These are phyloP conservation scores for Phytopythium vexans DNA, from an alignment of 352 stramenopile genomes.

Conservation along the genomic window DNA sequence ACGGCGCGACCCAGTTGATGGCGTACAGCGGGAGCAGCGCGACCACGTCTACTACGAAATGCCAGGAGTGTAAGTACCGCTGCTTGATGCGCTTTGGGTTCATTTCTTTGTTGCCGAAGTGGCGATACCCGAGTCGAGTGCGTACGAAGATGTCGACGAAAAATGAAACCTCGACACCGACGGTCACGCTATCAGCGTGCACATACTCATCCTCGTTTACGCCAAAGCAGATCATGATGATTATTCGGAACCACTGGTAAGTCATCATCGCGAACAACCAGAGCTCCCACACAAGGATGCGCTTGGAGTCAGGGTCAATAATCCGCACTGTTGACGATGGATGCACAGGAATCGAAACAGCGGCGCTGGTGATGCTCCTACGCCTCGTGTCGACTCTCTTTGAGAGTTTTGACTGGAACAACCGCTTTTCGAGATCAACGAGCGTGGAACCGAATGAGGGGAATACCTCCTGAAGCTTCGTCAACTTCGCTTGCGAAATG, in stretches of 20 bases:
- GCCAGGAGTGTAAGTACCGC: conserved; percentile 32
- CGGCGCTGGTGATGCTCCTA: too few relatives aligned
- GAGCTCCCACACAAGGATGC: conserved; percentile 23
- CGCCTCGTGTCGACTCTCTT: not conserved
- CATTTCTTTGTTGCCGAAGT: conserved; percentile 65
- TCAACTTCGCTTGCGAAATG: conserved; percentile 31
- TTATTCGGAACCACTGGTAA: conserved; percentile 30
- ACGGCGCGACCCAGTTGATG: conserved; percentile 33
- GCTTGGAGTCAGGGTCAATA: conserved; percentile 34
- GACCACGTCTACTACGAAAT: conserved; percentile 35
- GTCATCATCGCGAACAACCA: conserved; percentile 27
- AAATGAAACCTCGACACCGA: conserved; percentile 35
- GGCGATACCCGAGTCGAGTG: conserved; percentile 38
- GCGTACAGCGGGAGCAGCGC: conserved; percentile 39
- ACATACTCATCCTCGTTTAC: conserved; percentile 1
- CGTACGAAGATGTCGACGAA: conserved; percentile 43
- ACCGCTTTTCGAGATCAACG: conserved; percentile 32
- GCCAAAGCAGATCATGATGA: conserved; percentile 38
- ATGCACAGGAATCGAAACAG: not conserved
- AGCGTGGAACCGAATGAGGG: conserved; percentile 31
- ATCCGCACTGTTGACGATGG: too few relatives aligned
- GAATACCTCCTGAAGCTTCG: conserved; percentile 36
- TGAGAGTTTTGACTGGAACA: conserved; percentile 36
- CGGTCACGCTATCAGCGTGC: conserved; percentile 13
- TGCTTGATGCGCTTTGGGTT: conserved; percentile 27